phyloP scores from a whole-genome alignment of 78 protist species.

The Polysphondylium violaceum region DNA sequence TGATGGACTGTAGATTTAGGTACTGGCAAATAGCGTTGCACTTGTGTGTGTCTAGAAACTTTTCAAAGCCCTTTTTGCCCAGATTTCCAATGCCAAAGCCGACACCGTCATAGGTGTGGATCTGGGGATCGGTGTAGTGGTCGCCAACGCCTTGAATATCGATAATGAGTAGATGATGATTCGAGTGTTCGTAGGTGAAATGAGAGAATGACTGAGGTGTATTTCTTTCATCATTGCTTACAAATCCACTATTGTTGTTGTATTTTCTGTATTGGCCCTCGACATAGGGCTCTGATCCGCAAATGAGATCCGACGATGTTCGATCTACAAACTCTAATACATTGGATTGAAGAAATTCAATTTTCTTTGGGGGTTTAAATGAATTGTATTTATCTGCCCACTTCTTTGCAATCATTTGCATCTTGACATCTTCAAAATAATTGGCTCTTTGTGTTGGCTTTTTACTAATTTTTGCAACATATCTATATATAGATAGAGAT shows the following conservation, averaged over 20 bases:
- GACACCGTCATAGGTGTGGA: constrained; percentile 86
- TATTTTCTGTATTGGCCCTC: constrained; percentile 89
- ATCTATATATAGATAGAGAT: not conserved
- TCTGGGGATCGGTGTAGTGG: constrained; percentile 94
- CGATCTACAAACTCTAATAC: constrained; percentile 79
- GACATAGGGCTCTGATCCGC: constrained; percentile 84
- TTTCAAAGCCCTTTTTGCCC: constrained; percentile 86
- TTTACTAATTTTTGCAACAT: constrained; percentile 66
- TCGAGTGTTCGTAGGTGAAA: constrained; percentile 89
- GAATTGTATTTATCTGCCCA: constrained; percentile 83
- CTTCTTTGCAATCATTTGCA: constrained; percentile 80
- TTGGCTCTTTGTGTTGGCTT: constrained; percentile 48
- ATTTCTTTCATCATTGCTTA: constrained; percentile 82
- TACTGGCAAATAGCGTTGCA: constrained; percentile 91
- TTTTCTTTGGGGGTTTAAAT: constrained; percentile 82
- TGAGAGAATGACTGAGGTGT: constrained; percentile 96
- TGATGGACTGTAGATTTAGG: constrained; percentile 53
- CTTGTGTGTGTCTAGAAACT: constrained; percentile 86
- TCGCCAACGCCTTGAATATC: constrained; percentile 96
- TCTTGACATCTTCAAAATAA: constrained; percentile 81
- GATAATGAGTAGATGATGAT: constrained; percentile 76
- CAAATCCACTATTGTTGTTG: constrained; percentile 93
- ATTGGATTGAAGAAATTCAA: constrained; percentile 78
- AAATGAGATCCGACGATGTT: constrained; percentile 46
- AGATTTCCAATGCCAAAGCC: constrained; percentile 92